These are phyloP conservation scores for Pichia sp. DNA, from an alignment of 1,139 yeast species.

Conservation along the genomic window DNA sequence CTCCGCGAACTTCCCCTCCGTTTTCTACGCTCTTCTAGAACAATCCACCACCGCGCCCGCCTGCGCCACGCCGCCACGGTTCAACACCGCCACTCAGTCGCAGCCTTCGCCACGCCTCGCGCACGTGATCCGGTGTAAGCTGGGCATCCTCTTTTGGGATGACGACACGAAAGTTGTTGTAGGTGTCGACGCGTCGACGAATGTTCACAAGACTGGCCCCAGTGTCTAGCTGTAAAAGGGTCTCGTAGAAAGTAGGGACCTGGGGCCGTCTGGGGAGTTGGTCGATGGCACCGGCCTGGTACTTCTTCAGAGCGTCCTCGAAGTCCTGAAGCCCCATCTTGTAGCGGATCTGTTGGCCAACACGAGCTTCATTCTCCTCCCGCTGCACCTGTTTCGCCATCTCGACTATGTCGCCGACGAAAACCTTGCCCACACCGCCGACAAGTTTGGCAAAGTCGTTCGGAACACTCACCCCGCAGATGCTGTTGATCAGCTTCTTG, in stretches of 20 bases:
- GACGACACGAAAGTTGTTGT: constrained; percentile 18
- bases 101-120: constrained; percentile 78
- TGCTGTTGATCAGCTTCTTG: constrained; percentile 74
- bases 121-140: constrained; percentile 72
- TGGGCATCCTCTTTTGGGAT: constrained; percentile 45
- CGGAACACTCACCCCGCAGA: constrained; percentile 75
- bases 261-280: constrained; percentile 14
- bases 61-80: constrained; percentile 2
- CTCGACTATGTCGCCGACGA: constrained; percentile 83
- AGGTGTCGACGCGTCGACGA: constrained; percentile 12
- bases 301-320: neutral
- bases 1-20: neutral
- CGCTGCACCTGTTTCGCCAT: constrained; percentile 67
- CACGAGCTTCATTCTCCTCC: constrained; percentile 44
- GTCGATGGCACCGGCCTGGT: neutral
- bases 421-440: constrained; percentile 84
- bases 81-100: constrained; percentile 48
- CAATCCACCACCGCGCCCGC: neutral
- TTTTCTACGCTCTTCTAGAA: constrained; percentile 4
- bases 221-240: constrained; percentile 10
- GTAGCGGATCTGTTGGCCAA: constrained; percentile 24
- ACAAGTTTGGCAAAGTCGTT: constrained; percentile 77
- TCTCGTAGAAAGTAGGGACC: constrained; percentile 17
- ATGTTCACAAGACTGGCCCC: constrained; percentile 2
- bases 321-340: neutral